Conservation (phyloP, 2,329 filamentous ascomycete genomes). For the Alternaria gansuensis region DNA sequence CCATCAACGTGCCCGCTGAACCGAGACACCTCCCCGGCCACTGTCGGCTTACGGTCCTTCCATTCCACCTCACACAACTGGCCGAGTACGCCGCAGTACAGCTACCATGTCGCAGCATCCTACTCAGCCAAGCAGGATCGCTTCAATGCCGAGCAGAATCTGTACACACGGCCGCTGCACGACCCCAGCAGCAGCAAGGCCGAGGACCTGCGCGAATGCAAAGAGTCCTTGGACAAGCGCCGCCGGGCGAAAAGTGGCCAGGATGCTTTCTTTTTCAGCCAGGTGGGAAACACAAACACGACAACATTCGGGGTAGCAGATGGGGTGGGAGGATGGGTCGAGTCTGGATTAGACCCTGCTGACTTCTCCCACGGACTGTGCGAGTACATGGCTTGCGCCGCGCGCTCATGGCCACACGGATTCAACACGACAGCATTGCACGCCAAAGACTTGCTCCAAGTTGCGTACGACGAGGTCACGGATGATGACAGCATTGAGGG, state of each 20-base stretch:
- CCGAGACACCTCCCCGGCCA: conserved; percentile 41
- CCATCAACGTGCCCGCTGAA: conserved; percentile 45
- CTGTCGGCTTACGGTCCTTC: conserved; percentile 42
- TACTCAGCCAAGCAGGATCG: conserved; percentile 53
- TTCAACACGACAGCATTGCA: conserved; percentile 58
- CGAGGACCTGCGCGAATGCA: conserved; percentile 43
- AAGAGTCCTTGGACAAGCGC: conserved; percentile 60
- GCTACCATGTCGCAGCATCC: conserved; percentile 54
- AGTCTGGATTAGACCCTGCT: conserved; percentile 90
- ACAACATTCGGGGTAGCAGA: conserved; percentile 91
- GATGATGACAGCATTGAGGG: conserved; percentile 76
- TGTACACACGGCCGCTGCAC: conserved; percentile 48
- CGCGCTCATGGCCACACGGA: conserved; percentile 65
- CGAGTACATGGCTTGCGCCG: conserved; percentile 86
- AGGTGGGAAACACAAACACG: conserved; percentile 74
- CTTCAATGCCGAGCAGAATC: conserved; percentile 50
- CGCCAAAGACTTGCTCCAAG: conserved; percentile 77
- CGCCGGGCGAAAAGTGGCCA: conserved; percentile 82
- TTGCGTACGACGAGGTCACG: conserved; percentile 83
- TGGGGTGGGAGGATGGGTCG: conserved; percentile 93
- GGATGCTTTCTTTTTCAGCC: conserved; percentile 92
- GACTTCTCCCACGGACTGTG: conserved; percentile 96
- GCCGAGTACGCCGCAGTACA: conserved; percentile 43
- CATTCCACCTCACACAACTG: conserved; percentile 43
- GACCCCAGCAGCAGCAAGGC: conserved; percentile 38